Conservation (phyloP, 2,329 filamentous ascomycete genomes). For the Aspergillus fumigatiaffinis region DNA sequence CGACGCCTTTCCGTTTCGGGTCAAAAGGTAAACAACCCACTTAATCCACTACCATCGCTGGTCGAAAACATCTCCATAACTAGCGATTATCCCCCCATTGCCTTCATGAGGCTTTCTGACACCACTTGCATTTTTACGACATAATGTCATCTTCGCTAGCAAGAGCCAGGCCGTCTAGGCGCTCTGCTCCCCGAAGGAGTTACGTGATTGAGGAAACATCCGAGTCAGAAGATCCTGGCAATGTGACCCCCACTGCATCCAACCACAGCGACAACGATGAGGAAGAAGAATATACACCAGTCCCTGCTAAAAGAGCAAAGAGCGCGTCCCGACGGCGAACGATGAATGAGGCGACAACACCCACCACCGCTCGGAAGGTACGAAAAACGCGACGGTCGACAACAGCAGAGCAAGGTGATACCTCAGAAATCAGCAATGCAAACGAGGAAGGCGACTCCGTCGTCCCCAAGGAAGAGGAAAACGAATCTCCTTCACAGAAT, state of each 20-base stretch:
- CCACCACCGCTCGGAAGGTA: slow-evolving; percentile 26
- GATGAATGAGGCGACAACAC: slow-evolving; percentile 48
- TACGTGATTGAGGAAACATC: slow-evolving; percentile 74
- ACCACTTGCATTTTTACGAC: slow-evolving; percentile 10
- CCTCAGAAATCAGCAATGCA: slow-evolving; percentile 47
- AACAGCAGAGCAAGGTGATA: slow-evolving; percentile 52
- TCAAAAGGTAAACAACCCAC: slow-evolving; percentile 38
- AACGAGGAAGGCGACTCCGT: slow-evolving; percentile 35
- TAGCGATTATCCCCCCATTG: slow-evolving; percentile 13
- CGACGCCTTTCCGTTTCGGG: slow-evolving; percentile 31
- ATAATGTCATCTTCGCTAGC: slow-evolving; percentile 37
- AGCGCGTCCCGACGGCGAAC: slow-evolving; percentile 56
- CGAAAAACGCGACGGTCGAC: slow-evolving; percentile 42
- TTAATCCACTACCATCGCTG: slow-evolving; percentile 20
- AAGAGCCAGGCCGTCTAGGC: slow-evolving; percentile 54
- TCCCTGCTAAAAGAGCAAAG: slow-evolving; percentile 56
- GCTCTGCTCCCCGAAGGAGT: slow-evolving; percentile 62
- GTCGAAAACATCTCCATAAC: slow-evolving; percentile 15
- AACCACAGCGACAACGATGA: slow-evolving; percentile 53
- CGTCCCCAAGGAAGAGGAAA: slow-evolving; percentile 42
- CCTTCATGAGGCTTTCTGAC: slow-evolving; percentile 26
- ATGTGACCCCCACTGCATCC: slow-evolving; percentile 41
- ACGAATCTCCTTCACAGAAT: slow-evolving; percentile 54
- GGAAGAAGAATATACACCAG: slow-evolving; percentile 78
- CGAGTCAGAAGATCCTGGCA: slow-evolving; percentile 64